Base-by-base conservation (phyloP, 2,329 filamentous ascomycete genomes). In the Nigrograna mackinnonii region DNA sequence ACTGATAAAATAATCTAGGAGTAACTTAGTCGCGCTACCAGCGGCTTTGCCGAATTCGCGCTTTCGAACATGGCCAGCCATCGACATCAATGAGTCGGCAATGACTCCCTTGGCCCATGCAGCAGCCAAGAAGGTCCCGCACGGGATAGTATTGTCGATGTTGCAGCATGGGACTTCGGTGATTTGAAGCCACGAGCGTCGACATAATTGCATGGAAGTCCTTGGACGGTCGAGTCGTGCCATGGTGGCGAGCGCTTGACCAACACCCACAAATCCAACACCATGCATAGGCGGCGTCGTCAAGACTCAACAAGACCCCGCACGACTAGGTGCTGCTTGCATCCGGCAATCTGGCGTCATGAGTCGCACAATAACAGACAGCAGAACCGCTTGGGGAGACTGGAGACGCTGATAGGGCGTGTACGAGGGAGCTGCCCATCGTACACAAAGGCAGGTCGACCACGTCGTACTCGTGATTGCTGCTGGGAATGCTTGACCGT, bases 161-260 rank as follows among this genome's bases (percentile, higher is more conserved):
- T 37, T 18, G 22, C 34, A 24, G 26, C 34, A 32, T 30, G 22
- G 24, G 22, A 36, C 30, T 16, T 4, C 28, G 34, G 18, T 42
- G 33, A 42, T 43, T 39, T 39, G 40, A 18, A 43, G 24, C 24
- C 24, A 9, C n/a, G 9, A 9, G 24, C n/a, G n/a, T 28, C n/a
- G 24, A 43, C 17, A 34, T 11, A 3, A 22, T 17, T 30, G 37
- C 40, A 39, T 46, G 43, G 37, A 24, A 34, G 19, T 26, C 36
- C 32, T 37, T 19, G 33, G 20, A n/a, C 13, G 3, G 43, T 43
- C 39, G 37, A 41, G 39, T 40, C 39, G 44, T 46, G 39, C 41
- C 45, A 39, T 20, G 38, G 33, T 35, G 37, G n/a, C 33, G 35
- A 40, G 46, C 34, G 45, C 47, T 39, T 41, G 37, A 45, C 35